These are phyloP conservation scores for Debaryomyces udenii DNA, from an alignment of 1,139 yeast genomes.

Conservation along the genomic window DNA sequence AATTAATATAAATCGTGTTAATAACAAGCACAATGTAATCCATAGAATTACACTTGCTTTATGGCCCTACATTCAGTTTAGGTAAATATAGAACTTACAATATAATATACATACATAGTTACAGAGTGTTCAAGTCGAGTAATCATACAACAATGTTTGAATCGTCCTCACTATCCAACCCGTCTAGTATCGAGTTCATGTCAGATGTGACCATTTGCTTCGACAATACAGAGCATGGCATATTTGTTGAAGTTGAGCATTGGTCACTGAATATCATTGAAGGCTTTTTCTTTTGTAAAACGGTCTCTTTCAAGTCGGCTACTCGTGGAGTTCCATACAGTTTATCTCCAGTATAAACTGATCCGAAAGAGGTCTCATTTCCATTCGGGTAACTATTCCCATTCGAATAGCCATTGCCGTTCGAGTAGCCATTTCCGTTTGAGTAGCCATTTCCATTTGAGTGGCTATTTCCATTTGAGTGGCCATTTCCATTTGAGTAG, in stretches of 20 bases:
- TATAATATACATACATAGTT: neutral
- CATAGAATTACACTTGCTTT: too few relatives aligned
- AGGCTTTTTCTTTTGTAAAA: constrained; percentile 18
- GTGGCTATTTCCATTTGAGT: constrained; percentile 6
- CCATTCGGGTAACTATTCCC: neutral
- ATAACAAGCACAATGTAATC: too few relatives aligned
- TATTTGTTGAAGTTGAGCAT: constrained; percentile 14
- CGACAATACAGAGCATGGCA: constrained; percentile 36
- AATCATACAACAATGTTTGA: constrained; percentile 3
- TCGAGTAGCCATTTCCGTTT: neutral
- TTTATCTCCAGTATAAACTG: constrained; percentile 24
- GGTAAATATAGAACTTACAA: constrained; percentile 1
- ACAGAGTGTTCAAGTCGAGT: too few relatives aligned
- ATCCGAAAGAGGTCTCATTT: constrained; percentile 24
- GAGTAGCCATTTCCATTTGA: constrained; percentile 8
- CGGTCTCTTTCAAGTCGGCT: constrained; percentile 48
- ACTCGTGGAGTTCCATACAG: constrained; percentile 39
- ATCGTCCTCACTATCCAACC: constrained; percentile 43
- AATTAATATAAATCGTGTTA: constrained; percentile 7
- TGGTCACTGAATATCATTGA: constrained; percentile 15
- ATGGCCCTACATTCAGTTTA: too few relatives aligned
- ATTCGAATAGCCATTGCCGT: too few relatives aligned
- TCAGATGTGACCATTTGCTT: constrained; percentile 39
- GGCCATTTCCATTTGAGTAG: too few relatives aligned
- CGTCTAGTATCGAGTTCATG: constrained; percentile 40